phyloP scores from a whole-genome alignment of 2,329 filamentous ascomycete genomes.

The Ceratocystis cacaofunesta region DNA sequence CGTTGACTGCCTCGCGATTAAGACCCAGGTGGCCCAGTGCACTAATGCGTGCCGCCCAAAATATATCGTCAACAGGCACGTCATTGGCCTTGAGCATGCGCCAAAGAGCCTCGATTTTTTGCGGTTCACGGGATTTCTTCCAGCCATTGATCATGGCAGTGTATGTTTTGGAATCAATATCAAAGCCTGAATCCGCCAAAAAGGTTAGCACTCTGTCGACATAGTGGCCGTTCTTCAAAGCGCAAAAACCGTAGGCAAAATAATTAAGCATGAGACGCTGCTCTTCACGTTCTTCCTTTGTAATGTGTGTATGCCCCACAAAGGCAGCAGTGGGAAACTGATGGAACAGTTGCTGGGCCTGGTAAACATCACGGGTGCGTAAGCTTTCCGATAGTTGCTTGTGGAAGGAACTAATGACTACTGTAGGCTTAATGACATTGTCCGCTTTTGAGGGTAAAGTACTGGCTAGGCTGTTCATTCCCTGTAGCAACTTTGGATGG shows the following conservation, averaged over 20 bases:
- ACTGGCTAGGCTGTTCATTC: neutral
- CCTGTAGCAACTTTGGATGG: neutral
- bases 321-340: constrained; percentile 11
- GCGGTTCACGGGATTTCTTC: constrained; percentile 40
- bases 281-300: neutral
- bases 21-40: constrained; percentile 45
- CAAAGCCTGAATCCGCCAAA: constrained; percentile 34
- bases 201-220: constrained; percentile 25
- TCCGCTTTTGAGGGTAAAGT: neutral
- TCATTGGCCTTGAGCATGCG: constrained; percentile 41
- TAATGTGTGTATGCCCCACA: neutral
- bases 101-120: constrained; percentile 55
- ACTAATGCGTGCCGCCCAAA: constrained; percentile 58
- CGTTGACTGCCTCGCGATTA: constrained; percentile 41
- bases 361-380: constrained; percentile 2
- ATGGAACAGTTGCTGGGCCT: constrained; percentile 7
- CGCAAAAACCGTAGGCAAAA: constrained; percentile 29
- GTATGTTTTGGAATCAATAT: constrained; percentile 46
- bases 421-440: neutral
- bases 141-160: constrained; percentile 60
- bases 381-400: constrained; percentile 11
- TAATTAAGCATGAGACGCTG: constrained; percentile 27
- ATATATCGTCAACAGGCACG: constrained; percentile 43
- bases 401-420: constrained; percentile 5
- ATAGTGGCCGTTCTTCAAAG: constrained; percentile 20